phyloP scores from a whole-genome alignment of 2,329 filamentous ascomycete genomes.

The Phyllosticta citribraziliensis region DNA sequence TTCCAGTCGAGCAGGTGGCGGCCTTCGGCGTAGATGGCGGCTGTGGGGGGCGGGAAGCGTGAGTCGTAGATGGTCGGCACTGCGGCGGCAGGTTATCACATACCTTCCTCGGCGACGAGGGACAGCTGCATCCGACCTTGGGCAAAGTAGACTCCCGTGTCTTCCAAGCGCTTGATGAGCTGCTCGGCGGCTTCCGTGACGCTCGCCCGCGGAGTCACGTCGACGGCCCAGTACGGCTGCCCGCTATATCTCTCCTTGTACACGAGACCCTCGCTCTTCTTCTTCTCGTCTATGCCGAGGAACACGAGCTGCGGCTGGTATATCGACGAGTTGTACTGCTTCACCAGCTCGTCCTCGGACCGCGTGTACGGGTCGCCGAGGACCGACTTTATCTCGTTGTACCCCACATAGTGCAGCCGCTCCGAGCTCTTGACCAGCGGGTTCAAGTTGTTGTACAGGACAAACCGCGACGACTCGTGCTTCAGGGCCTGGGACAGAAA shows the following conservation, averaged over 20 bases:
- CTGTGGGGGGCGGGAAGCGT: slow-evolving; percentile 35
- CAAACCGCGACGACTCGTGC: slow-evolving; percentile 58
- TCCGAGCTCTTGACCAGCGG: slow-evolving; percentile 56
- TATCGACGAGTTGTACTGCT: slow-evolving; percentile 61
- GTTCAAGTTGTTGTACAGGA: slow-evolving; percentile 69
- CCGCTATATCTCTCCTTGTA: slow-evolving; percentile 65
- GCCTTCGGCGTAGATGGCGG: slow-evolving; percentile 82
- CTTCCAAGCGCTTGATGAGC: slow-evolving; percentile 51
- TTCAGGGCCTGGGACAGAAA: slow-evolving; percentile 61
- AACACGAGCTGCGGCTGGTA: slow-evolving; percentile 68
- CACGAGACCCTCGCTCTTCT: slow-evolving; percentile 40
- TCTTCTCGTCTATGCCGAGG: slow-evolving; percentile 66
- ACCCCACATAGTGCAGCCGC: slow-evolving; percentile 58
- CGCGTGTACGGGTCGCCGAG: slow-evolving; percentile 65
- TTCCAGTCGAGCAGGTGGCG: slow-evolving; percentile 93
- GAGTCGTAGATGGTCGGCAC: slow-evolving; percentile 10
- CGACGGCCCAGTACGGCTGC: slow-evolving; percentile 78
- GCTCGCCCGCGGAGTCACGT: slow-evolving; percentile 64
- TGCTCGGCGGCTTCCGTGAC: slow-evolving; percentile 52
- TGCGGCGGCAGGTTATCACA: slow-evolving; percentile 13
- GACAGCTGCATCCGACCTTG: slow-evolving; percentile 55
- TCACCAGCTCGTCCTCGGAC: slow-evolving; percentile 63
- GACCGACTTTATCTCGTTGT: slow-evolving; percentile 58
- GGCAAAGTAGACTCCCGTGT: slow-evolving; percentile 54
- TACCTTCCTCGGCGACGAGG: slow-evolving; percentile 53